Evolutionary conservation across 2,329 filamentous ascomycete species (phyloP).

Genomic region (Lasiodiplodia sp.): DNA sequence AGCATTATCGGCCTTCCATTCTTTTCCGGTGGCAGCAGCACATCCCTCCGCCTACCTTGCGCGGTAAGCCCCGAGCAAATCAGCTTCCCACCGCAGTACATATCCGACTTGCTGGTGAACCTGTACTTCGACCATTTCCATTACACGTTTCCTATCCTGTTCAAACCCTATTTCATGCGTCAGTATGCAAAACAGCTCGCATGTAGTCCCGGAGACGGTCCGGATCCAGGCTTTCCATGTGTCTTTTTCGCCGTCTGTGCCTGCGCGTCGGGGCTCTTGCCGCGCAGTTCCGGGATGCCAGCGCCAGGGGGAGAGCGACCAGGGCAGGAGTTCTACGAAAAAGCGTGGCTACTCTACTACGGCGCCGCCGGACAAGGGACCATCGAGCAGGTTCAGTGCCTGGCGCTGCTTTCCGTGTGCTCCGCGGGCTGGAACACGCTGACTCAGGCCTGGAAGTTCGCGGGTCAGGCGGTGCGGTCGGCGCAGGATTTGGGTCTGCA

Average conservation of each 20-base stretch:
- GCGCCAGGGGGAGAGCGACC: not conserved
- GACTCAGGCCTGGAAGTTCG: conserved; percentile 19
- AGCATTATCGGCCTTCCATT: conserved; percentile 2
- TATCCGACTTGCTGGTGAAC: conserved; percentile 13
- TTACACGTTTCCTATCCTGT: conserved; percentile 2
- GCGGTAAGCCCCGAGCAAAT: conserved; percentile 6
- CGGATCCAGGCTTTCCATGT: conserved; percentile 4
- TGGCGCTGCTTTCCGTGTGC: conserved; percentile 17
- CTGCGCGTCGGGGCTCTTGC: conserved; percentile 7
- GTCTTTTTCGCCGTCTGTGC: conserved; percentile 10
- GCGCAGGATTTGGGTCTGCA: conserved; percentile 14
- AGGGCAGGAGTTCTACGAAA: conserved; percentile 5
- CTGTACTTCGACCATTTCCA: conserved; percentile 10
- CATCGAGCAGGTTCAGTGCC: conserved; percentile 19
- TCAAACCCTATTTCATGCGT: conserved; percentile 16
- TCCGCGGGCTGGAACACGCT: conserved; percentile 17
- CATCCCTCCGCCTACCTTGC: not conserved
- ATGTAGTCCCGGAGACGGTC: not conserved
- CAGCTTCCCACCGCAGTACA: conserved; percentile 18
- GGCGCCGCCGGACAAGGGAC: conserved; percentile 1
- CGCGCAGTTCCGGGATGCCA: not conserved
- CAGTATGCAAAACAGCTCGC: not conserved
- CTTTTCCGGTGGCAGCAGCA: conserved; percentile 3
- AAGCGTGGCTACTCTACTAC: conserved; percentile 9
- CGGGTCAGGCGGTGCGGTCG: conserved; percentile 16